phyloP scores from a whole-genome alignment of 2,329 filamentous ascomycete genomes.

The Ophiosphaerella narmari region DNA sequence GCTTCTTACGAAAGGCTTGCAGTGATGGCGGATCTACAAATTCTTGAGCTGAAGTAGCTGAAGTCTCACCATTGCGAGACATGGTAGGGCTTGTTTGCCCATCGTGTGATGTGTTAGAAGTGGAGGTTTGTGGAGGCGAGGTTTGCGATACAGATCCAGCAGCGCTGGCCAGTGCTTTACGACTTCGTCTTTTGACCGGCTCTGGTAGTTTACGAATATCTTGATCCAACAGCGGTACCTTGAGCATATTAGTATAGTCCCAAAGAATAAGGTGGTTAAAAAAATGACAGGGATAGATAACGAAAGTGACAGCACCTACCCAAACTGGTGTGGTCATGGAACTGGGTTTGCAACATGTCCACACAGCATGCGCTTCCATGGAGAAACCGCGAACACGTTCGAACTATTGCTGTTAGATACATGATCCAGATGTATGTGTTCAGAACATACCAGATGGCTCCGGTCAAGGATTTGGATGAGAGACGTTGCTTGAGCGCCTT shows the following conservation, averaged over 20 bases:
- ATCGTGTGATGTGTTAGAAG: constrained; percentile 46
- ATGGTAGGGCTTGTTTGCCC: constrained; percentile 39
- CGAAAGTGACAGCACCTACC: constrained; percentile 32
- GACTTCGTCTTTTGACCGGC: constrained; percentile 33
- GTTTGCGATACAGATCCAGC: constrained; percentile 24
- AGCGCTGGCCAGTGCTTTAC: constrained; percentile 29
- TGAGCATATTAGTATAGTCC: constrained; percentile 5
- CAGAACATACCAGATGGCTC: constrained; percentile 51
- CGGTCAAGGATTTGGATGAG: constrained; percentile 52
- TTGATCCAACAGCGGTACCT: constrained; percentile 50
- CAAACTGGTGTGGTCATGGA: constrained; percentile 55
- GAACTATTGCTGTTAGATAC: constrained; percentile 38
- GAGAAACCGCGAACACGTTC: constrained; percentile 60
- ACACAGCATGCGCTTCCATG: constrained; percentile 58
- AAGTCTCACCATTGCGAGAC: constrained; percentile 38
- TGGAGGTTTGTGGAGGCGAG: constrained; percentile 41
- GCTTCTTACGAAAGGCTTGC: constrained; percentile 51
- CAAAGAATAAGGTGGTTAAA: background rate
- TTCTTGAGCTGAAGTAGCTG: constrained; percentile 40
- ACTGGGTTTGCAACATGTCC: constrained; percentile 51
- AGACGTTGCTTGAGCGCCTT: constrained; percentile 47
- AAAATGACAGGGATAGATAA: background rate
- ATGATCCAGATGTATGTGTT: background rate
- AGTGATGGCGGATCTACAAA: constrained; percentile 47
- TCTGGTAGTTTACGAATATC: constrained; percentile 60